These are phyloP conservation scores for Hymenoscyphus scutula DNA, from an alignment of 2,329 filamentous ascomycete genomes.

Conservation along the genomic window DNA sequence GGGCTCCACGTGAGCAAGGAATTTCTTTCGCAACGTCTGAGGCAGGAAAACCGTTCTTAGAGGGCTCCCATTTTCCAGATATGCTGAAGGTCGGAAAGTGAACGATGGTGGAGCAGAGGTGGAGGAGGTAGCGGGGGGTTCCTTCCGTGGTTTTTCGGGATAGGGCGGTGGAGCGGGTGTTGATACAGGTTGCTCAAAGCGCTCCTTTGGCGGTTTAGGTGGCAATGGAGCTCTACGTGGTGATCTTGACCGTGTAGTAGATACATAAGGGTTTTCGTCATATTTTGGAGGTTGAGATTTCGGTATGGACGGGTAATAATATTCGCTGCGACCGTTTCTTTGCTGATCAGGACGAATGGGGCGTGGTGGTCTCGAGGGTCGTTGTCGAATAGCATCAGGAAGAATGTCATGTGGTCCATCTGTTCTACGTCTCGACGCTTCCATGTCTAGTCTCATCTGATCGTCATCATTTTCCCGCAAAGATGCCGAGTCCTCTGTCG, in stretches of 20 bases:
- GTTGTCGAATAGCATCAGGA: conserved; percentile 26
- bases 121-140: conserved; percentile 9
- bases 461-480: conserved; percentile 39
- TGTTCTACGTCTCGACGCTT: conserved; percentile 46
- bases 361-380: conserved; percentile 30
- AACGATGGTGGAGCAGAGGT: conserved; percentile 41
- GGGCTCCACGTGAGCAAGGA: conserved; percentile 68
- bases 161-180: conserved; percentile 17
- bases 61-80: conserved; percentile 84
- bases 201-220: conserved; percentile 34
- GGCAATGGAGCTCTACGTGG: conserved; percentile 19
- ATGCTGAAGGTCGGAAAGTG: conserved; percentile 80
- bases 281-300: conserved; percentile 51
- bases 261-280: conserved; percentile 16
- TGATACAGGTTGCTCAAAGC: conserved; percentile 12
- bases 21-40: conserved; percentile 66
- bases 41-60: conserved; percentile 88
- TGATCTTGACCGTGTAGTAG: conserved; percentile 10
- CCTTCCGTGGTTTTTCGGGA: conserved; percentile 30
- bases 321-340: conserved; percentile 36
- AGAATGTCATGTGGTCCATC: conserved; percentile 32
- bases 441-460: conserved; percentile 51
- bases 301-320: conserved; percentile 57
- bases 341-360: conserved; percentile 24
- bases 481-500: conserved; percentile 35